Conservation (phyloP, 805 yeast genomes). For the Aciculoconidium aculeatum region DNA sequence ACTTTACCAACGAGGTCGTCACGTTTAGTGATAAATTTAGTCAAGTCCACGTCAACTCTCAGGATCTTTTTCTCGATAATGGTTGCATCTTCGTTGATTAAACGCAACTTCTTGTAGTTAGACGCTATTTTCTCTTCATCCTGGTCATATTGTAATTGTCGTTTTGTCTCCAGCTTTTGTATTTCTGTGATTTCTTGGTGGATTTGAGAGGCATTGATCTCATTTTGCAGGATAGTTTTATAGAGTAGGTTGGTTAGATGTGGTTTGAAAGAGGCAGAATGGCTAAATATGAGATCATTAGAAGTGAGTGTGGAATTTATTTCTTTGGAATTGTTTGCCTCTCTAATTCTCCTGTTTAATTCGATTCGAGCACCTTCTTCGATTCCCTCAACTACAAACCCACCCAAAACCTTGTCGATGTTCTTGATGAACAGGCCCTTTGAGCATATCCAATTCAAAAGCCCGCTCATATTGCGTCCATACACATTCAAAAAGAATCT, state of each 20-base stretch:
- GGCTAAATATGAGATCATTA: no score
- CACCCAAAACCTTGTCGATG: no score
- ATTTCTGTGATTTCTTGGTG: no score
- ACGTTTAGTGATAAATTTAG: conserved; percentile 13
- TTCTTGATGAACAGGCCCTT: conserved; percentile 17
- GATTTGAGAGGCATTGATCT: no score
- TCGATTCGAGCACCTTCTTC: no score
- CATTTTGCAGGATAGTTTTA: no score
- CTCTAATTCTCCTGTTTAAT: no score
- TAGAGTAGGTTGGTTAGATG: no score
- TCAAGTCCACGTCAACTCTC: conserved; percentile 26
- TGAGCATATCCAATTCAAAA: conserved; percentile 22
- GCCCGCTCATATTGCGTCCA: conserved; percentile 21
- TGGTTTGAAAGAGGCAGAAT: no score
- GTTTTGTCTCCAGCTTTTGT: conserved; percentile 20
- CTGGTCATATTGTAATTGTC: conserved; percentile 28
- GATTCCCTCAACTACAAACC: no score
- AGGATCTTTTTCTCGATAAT: conserved; percentile 26
- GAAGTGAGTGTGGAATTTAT: no score
- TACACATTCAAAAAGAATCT: conserved; percentile 20
- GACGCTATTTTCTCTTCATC: conserved; percentile 30
- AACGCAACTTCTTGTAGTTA: conserved; percentile 25
- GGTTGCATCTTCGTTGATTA: conserved; percentile 31
- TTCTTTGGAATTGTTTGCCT: no score
- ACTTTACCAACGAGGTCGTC: conserved; percentile 10